Base-by-base conservation (phyloP, 495 filamentous ascomycete species). In the Penicillium fimorum region DNA sequence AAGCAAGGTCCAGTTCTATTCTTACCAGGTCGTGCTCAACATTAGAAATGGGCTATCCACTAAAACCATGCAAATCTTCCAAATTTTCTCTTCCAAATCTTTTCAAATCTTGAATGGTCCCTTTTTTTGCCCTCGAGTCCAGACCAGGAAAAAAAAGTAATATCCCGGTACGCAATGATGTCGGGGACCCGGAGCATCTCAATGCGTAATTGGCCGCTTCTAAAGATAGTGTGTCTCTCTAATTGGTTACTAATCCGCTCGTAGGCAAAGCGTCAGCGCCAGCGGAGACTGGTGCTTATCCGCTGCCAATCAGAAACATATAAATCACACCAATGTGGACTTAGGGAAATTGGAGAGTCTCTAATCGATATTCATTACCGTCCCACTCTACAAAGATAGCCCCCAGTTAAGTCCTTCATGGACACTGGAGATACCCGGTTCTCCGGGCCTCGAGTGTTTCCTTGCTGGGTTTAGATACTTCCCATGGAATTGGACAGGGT, bases 121-220 rank as follows among this genome's bases (percentile, higher is more conserved):
- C 22, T 27, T 27, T 15, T 5, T 22, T 45, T 18, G 3, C 46
- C 17, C 24, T 57, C 54, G 47, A 60, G 57, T 59, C 59, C 59
- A 61, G 51, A 41, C 20, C 35, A 22, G 29, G 51, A 50, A n/a
- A 55, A 13, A 27, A 22, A 32, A 37, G 35, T 25, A 50, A 35
- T 33, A 38, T 51, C 22, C 24, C 29, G 57, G 43, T 40, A 53
- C 55, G 60, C 35, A 51, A 63, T 60, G 50, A 57, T 56, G 53
- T 53, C 56, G 37, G 40, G 45, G 51, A 17, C 15, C 52, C 47
- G 52, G 27, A 42, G 27, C 53, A 55, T 62, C 47, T 25, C 58
- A 25, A 4, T 13, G 42, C 22, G 15, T 58, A n/a, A 68, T 68
- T 68, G 59, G 65, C 43, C 29, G 56, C 61, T 64, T 60, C 62